Evolutionary conservation across 257 asterid genomes (phyloP).

Genomic region (Hygrophila difformis): DNA sequence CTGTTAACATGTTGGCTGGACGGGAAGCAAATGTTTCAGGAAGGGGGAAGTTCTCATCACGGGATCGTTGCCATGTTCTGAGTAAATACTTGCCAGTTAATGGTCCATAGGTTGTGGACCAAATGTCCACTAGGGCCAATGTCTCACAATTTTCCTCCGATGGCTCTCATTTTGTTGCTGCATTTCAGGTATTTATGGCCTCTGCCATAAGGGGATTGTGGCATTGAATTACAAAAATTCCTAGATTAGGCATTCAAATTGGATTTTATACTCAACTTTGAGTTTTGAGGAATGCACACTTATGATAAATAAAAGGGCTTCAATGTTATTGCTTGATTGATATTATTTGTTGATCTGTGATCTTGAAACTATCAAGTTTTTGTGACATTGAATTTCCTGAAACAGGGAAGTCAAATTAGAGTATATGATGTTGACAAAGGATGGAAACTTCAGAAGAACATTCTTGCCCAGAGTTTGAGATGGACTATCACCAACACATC

Average conservation of each 20-base stretch:
- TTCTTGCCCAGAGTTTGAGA: constrained; percentile 69
- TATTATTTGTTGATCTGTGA: constrained; percentile 2
- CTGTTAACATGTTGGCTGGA: constrained; percentile 62
- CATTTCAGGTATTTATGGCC: constrained; percentile 90
- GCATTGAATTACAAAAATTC: too few relatives aligned
- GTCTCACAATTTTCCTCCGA: constrained; percentile 80
- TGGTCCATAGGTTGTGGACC: constrained; percentile 69
- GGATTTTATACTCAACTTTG: too few relatives aligned
- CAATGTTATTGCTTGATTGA: too few relatives aligned
- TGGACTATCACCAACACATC: constrained; percentile 94
- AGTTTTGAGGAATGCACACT: too few relatives aligned
- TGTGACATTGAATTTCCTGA: constrained; percentile 11
- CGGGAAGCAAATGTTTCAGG: constrained; percentile 66
- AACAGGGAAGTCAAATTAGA: constrained; percentile 83
- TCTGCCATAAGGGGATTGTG: too few relatives aligned
- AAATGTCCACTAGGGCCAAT: constrained; percentile 72
- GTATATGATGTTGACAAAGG: constrained; percentile 74
- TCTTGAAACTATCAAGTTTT: too few relatives aligned
- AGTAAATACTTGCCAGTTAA: constrained; percentile 66
- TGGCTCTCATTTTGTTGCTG: constrained; percentile 84
- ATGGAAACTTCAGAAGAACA: constrained; percentile 81
- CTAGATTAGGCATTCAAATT: too few relatives aligned
- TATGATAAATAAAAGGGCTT: too few relatives aligned
- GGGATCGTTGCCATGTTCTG: constrained; percentile 65
- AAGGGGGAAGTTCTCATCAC: constrained; percentile 58